These are phyloP conservation scores for Boletus insuetus DNA, from an alignment of 768 basidiomycete genomes.

Conservation along the genomic window DNA sequence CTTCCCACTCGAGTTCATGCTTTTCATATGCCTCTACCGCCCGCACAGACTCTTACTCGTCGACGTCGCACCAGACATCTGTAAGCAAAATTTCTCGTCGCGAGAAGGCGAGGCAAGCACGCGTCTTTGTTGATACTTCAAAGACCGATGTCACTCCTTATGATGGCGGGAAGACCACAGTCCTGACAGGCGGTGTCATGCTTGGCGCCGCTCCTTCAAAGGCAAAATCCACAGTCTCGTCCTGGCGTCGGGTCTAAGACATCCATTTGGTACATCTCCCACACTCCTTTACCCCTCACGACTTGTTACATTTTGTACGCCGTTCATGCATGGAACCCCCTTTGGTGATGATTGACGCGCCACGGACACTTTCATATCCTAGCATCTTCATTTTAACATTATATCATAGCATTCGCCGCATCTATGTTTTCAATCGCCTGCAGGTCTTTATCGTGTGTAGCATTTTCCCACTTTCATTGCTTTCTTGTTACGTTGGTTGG, in stretches of 20 bases:
- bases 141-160: constrained; percentile 83
- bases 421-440: constrained; percentile 22
- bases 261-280: constrained; percentile 4
- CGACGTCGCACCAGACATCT: constrained; percentile 40
- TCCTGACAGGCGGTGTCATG: constrained; percentile 87
- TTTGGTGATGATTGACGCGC: constrained; percentile 26
- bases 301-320: constrained; percentile 21
- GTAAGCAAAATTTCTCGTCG: constrained; percentile 59
- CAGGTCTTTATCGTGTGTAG: constrained; percentile 30
- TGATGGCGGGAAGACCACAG: constrained; percentile 85
- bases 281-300: constrained; percentile 27
- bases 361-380: constrained; percentile 31
- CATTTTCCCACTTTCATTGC: constrained; percentile 23
- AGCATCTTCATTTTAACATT: constrained; percentile 33
- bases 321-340: constrained; percentile 21
- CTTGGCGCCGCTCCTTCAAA: constrained; percentile 53
- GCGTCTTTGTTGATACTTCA: constrained; percentile 69
- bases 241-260: constrained; percentile 59
- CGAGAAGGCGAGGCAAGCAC: constrained; percentile 64
- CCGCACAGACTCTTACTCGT: constrained; percentile 47
- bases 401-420: constrained; percentile 31
- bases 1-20: constrained; percentile 71
- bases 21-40: constrained; percentile 67
- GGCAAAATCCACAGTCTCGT: constrained; percentile 33
- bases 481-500: constrained; percentile 23